These are phyloP conservation scores for Fusarium armeniacum DNA, from an alignment of 2,329 filamentous ascomycete species.

Conservation along the genomic window DNA sequence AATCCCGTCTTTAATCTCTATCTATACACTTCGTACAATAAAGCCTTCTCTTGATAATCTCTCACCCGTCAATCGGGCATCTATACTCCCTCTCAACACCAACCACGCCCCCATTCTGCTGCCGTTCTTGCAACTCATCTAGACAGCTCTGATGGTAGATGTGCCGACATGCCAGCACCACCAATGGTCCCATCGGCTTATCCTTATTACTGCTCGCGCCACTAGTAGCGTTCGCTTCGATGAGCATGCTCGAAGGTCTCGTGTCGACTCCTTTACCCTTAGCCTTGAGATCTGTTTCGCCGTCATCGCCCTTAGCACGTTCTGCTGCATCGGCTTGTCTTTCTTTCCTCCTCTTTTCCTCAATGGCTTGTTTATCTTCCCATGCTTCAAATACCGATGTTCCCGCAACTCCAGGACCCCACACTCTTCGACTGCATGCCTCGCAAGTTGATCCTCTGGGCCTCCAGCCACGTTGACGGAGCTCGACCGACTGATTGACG, in stretches of 20 bases:
- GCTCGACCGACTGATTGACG: slow-evolving; percentile 78
- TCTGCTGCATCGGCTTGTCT: slow-evolving; percentile 56
- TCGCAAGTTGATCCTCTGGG: slow-evolving; percentile 90
- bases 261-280: slow-evolving; percentile 62
- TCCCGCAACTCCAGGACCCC: slow-evolving; percentile 85
- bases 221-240: slow-evolving; percentile 49
- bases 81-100: slow-evolving; percentile 65
- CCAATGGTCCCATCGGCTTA: slow-evolving; percentile 72
- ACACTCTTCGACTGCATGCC: slow-evolving; percentile 83
- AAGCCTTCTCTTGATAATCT: slow-evolving; percentile 12
- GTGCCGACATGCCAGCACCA: slow-evolving; percentile 78
- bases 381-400: slow-evolving; percentile 84
- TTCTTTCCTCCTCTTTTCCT: slow-evolving; percentile 62
- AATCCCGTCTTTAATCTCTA: slow-evolving; percentile 46
- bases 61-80: slow-evolving; percentile 70
- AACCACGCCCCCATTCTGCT: slow-evolving; percentile 63
- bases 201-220: slow-evolving; percentile 50
- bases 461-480: slow-evolving; percentile 89
- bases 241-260: slow-evolving; percentile 59
- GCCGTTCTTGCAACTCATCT: slow-evolving; percentile 72
- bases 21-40: slow-evolving; percentile 48
- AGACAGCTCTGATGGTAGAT: slow-evolving; percentile 78
- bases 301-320: slow-evolving; percentile 56
- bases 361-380: slow-evolving; percentile 72
- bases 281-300: slow-evolving; percentile 54